Percentiles rank a stretch among this genome's conserved stretches.
phyloP scores from a whole-genome alignment of 352 stramenopile genomes.

The Pythium plurisporium region DNA sequence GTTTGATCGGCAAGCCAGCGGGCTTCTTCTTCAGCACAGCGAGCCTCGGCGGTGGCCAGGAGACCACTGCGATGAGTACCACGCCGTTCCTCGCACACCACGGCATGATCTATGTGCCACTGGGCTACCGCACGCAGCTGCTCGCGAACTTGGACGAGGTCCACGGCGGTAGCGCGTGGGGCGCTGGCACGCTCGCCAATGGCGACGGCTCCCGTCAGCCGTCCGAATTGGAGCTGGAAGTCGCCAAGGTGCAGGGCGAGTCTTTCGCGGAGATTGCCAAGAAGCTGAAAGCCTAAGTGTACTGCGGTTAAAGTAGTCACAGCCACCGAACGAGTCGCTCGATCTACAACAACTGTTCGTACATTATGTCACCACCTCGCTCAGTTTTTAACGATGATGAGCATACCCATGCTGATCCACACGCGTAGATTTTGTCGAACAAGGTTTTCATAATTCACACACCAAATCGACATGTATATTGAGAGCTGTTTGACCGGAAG shows the following conservation, averaged over 20 bases:
- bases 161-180: conserved; percentile 45
- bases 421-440: too few species aligned
- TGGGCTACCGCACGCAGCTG: conserved; percentile 32
- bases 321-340: too few species aligned
- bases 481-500: too few species aligned
- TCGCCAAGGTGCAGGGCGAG: conserved; percentile 49
- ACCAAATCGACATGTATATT: too few species aligned
- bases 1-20: conserved; percentile 53
- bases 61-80: conserved; percentile 53
- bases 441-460: too few species aligned
- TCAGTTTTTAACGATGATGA: too few species aligned
- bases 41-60: conserved; percentile 58
- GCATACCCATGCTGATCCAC: too few species aligned
- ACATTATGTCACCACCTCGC: too few species aligned
- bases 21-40: conserved; percentile 62
- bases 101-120: conserved; percentile 72
- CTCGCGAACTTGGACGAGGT: conserved; percentile 33
- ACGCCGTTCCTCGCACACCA: conserved; percentile 68
- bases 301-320: too few species aligned
- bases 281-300: too few species aligned
- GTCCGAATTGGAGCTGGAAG: conserved; percentile 47
- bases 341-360: too few species aligned
- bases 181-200: conserved; percentile 52
- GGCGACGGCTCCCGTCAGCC: conserved; percentile 52
- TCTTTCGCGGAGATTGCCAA: conserved; percentile 48